A percentile compares a stretch with the other conserved stretches of the same genome.
Conservation (phyloP, 345 rosid genomes). For the Eucalyptus tenuipes region DNA sequence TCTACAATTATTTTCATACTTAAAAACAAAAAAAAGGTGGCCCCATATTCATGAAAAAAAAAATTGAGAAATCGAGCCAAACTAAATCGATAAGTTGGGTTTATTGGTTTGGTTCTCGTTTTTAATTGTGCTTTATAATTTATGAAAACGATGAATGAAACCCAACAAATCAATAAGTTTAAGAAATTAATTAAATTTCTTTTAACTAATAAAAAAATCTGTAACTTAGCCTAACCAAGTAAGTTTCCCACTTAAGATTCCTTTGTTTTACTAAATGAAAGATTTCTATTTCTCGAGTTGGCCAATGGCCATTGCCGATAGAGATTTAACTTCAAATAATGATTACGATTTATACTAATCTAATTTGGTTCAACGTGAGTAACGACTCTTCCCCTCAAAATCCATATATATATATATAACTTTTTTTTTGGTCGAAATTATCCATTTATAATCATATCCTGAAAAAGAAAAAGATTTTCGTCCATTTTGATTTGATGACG, state of each 20-base stretch:
- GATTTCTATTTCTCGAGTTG: background rate
- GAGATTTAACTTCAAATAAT: background rate
- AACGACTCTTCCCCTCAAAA: background rate
- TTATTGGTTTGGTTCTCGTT: background rate
- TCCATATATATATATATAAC: too few relatives aligned
- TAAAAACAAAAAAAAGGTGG: too few relatives aligned
- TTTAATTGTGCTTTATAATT: background rate
- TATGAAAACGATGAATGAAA: background rate
- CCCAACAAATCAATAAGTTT: background rate
- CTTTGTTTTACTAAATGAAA: accelerated
- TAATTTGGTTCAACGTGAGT: background rate
- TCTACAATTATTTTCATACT: background rate
- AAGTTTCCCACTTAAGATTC: background rate
- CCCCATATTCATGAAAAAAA: background rate
- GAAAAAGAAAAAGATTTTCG: background rate
- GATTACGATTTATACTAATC: background rate
- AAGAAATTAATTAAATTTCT: background rate
- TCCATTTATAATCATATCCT: too few relatives aligned
- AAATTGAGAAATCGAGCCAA: accelerated
- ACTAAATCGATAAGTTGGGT: background rate
- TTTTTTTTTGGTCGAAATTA: too few relatives aligned
- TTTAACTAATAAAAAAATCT: background rate
- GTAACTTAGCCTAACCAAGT: background rate
- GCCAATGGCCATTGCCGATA: accelerated
- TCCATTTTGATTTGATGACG: background rate